phyloP scores from a whole-genome alignment of 2,329 filamentous ascomycete species.

The Fusarium concolor region DNA sequence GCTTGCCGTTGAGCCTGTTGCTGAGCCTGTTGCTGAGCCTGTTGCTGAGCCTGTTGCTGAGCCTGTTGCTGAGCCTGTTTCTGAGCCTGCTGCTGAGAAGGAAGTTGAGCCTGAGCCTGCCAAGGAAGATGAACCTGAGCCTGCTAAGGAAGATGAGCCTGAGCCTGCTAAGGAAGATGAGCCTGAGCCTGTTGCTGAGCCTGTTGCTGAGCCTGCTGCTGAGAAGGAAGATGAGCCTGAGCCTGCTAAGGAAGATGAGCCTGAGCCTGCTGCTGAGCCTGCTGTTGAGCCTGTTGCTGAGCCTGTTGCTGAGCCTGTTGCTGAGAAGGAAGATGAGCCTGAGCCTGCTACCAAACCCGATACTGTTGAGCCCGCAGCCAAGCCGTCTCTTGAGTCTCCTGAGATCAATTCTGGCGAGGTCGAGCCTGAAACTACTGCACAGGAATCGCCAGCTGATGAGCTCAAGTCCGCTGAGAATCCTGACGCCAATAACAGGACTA shows the following conservation, averaged over 20 bases:
- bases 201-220: neutral
- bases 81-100: too few relatives aligned
- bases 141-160: neutral
- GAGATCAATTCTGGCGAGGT: conserved; percentile 6
- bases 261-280: neutral
- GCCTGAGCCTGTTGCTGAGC: neutral
- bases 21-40: neutral
- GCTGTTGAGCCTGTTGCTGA: neutral
- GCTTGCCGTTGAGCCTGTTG: too few relatives aligned
- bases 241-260: neutral
- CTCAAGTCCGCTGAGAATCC: neutral
- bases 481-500: neutral
- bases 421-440: neutral
- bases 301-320: neutral
- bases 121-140: neutral
- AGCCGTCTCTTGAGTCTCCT: neutral
- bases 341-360: neutral
- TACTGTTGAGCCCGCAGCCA: neutral
- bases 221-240: neutral
- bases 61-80: too few relatives aligned
- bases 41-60: neutral
- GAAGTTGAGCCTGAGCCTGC: neutral
- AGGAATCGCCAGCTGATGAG: conserved; percentile 9
- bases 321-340: neutral
- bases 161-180: neutral